Evolutionary conservation across 352 stramenopile species (phyloP).

Genomic region (Globisporangium radiosum): DNA sequence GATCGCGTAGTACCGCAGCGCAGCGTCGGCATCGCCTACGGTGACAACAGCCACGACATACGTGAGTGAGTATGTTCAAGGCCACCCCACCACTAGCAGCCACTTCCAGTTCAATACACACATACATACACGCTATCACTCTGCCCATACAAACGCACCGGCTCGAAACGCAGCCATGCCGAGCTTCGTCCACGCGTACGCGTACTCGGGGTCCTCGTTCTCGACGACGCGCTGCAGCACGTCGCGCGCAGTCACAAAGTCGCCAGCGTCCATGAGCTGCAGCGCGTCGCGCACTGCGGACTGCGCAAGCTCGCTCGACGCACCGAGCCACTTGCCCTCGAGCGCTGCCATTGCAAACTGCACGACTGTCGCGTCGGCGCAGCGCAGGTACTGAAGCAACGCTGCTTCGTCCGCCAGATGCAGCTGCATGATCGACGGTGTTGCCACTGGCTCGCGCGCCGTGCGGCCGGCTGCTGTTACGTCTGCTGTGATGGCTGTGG

Average conservation of each 20-base stretch:
- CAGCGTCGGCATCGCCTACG: conserved; percentile 40
- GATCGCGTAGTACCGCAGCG: conserved; percentile 50
- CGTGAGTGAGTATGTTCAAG: not conserved
- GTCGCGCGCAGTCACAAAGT: conserved; percentile 31
- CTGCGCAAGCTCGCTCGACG: conserved; percentile 41
- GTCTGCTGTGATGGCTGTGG: not conserved
- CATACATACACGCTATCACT: not conserved
- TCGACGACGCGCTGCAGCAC: conserved; percentile 42
- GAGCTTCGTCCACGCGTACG: conserved; percentile 76
- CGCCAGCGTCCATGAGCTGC: conserved; percentile 32
- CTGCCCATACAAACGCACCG: conserved; percentile 19
- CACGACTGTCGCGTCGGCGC: conserved; percentile 59
- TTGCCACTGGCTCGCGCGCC: conserved; percentile 9
- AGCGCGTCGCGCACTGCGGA: conserved; percentile 32
- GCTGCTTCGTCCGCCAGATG: conserved; percentile 61
- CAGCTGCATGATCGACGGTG: conserved; percentile 68
- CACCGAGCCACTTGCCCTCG: conserved; percentile 66
- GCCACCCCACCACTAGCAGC: not conserved
- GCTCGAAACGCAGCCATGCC: conserved; percentile 51
- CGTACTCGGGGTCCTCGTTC: conserved; percentile 36
- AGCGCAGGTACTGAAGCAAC: conserved; percentile 57
- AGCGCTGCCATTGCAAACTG: conserved; percentile 64
- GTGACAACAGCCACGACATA: too few relatives aligned
- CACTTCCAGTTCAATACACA: not conserved
- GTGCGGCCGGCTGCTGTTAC: not conserved